Conservation (phyloP, 73 alveolate species). For the Tetrahymena malaccensis region DNA sequence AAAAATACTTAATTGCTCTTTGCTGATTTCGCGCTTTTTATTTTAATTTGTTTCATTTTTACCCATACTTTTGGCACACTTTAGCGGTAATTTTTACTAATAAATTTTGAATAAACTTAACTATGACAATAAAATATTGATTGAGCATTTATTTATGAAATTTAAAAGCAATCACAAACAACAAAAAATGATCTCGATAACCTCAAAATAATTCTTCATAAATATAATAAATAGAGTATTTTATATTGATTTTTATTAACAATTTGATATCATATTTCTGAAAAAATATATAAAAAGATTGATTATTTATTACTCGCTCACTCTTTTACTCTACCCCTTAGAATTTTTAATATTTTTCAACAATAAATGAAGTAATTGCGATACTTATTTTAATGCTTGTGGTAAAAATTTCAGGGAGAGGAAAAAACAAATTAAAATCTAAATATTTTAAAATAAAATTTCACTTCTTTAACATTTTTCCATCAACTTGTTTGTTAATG, state of each 20-base stretch:
- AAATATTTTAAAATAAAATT: too few species aligned
- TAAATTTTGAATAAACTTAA: not conserved
- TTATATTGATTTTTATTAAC: too few species aligned
- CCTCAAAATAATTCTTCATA: not conserved
- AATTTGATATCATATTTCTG: not conserved
- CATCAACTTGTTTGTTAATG: not conserved
- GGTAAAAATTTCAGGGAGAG: not conserved
- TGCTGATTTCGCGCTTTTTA: not conserved
- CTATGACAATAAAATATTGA: not conserved
- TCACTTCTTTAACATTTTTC: not conserved
- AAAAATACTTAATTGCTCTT: not conserved
- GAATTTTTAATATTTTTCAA: not conserved
- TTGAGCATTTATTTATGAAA: too few species aligned
- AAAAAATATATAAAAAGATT: too few species aligned
- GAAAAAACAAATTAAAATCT: too few species aligned
- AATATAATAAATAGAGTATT: too few species aligned
- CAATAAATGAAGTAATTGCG: not conserved
- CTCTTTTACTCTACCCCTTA: not conserved
- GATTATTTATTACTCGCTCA: too few species aligned
- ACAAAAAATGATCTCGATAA: not conserved
- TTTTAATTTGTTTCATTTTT: not conserved
- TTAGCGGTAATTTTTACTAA: not conserved
- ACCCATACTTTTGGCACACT: not conserved
- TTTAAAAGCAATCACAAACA: too few species aligned
- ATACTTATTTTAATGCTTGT: not conserved